Evolutionary conservation across 2,329 filamentous ascomycete genomes (phyloP), one percentile per base, ranked within the genome.

Genomic region (Aspergillus chevalieri): DNA sequence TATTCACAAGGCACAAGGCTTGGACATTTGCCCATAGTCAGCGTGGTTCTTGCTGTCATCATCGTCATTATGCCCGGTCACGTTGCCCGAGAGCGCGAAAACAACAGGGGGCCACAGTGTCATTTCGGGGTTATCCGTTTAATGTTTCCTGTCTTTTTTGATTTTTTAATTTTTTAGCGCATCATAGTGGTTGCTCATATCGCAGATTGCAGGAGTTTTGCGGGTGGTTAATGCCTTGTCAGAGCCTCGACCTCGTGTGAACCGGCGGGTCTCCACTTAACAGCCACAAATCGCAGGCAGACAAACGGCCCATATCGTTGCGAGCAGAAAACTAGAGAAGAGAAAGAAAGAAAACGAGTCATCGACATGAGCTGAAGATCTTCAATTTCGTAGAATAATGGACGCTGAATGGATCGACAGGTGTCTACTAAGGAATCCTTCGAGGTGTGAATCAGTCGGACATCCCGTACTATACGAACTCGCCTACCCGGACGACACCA

Each of bases 261-360:
- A 38, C n/a, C 34, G 34, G 34, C 34, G 10, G 38, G 15, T 41
- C 38, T 24, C 15, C 39, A 48, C 14, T 48, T 42, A 48, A 38
- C 21, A 36, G 42, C 42, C 42, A 44, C 42, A n/a, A 19, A 42
- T 42, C 12, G 17, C 39, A 44, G 22, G 42, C 42, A 44, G 38
- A 30, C 10, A 30, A 30, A 10, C 17, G 14, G 34, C 34, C 34
- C 6, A 12, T 4, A 30, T 30, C 26, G 26, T 30, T 3, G 34
- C 34, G 8, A n/a, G 9, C n/a, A 36, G 34, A 36, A 36, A n/a
- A 15, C 14, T n/a, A 15, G n/a, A 38, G 34, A 15, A 38, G 8
- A 19, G 14, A 17, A 38, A n/a, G n/a, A 38, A n/a, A 19, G 34
- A 38, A 41, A 41, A 41, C 4, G 38, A 41, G 38, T 41, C 38